These are phyloP conservation scores for Hemileia vastatrix DNA, from an alignment of 1,284 basidiomycete genomes.

Conservation along the genomic window DNA sequence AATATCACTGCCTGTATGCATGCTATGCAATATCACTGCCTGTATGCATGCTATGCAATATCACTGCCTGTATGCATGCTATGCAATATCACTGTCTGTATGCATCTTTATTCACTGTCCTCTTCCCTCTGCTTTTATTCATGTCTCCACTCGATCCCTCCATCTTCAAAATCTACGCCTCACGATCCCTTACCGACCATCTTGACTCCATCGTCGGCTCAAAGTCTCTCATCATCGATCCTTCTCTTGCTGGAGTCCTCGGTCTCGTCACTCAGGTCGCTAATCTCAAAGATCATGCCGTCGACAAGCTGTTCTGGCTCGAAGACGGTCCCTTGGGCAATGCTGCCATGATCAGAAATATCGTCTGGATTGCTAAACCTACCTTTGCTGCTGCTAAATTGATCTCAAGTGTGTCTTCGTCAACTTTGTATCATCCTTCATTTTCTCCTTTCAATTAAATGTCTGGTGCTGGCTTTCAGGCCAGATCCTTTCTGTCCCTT, in stretches of 20 bases:
- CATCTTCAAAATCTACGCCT: slow-evolving; percentile 15
- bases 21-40: too few species aligned
- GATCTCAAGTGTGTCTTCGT: slow-evolving; percentile 64
- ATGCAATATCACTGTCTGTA: too few species aligned
- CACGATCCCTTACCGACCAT: slow-evolving; percentile 18
- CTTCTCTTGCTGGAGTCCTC: slow-evolving; percentile 76
- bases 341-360: slow-evolving; percentile 65
- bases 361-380: slow-evolving; percentile 88
- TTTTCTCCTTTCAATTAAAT: neutral
- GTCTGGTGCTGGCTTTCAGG: slow-evolving; percentile 50
- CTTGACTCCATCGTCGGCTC: slow-evolving; percentile 61
- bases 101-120: too few species aligned
- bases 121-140: too few species aligned
- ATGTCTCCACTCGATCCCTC: slow-evolving; percentile 19
- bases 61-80: too few species aligned
- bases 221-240: slow-evolving; percentile 89
- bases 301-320: slow-evolving; percentile 99
- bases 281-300: slow-evolving; percentile 89
- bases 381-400: slow-evolving; percentile 74
- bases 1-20: too few species aligned
- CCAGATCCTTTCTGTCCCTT: slow-evolving; percentile 55
- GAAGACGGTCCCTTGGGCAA: slow-evolving; percentile 68
- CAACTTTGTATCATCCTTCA: slow-evolving; percentile 22
- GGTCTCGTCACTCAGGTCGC: slow-evolving; percentile 87
- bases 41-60: too few species aligned